Evolutionary conservation across 2,329 filamentous ascomycete genomes (phyloP).

Genomic region (Exophiala mesophila): DNA sequence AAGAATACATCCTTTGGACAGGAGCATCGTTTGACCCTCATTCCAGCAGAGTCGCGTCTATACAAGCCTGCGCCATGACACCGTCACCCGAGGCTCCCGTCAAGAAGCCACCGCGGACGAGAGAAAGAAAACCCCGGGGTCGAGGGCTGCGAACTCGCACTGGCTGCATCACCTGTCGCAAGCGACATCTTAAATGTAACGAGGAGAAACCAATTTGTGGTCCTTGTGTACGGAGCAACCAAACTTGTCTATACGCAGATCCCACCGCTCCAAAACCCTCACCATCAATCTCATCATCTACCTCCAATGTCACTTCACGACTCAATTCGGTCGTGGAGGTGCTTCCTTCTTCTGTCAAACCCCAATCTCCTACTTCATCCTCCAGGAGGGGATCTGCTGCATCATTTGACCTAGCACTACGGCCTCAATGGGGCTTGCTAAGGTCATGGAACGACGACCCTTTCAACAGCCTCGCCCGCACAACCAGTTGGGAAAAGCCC

Average conservation of each 20-base stretch:
- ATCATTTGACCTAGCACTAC: neutral
- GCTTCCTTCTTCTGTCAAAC: neutral
- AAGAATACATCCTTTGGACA: too few species aligned
- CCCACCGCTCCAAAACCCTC: neutral
- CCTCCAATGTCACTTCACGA: neutral
- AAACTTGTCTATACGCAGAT: neutral
- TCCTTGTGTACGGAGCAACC: slow-evolving; percentile 3
- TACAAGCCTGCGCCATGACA: neutral
- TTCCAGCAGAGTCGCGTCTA: too few species aligned
- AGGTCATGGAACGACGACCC: neutral
- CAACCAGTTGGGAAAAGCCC: neutral
- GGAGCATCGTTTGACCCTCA: too few species aligned
- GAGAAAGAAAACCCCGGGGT: slow-evolving; percentile 1
- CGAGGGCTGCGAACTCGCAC: slow-evolving; percentile 3
- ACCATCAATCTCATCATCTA: neutral
- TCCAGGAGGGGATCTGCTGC: neutral
- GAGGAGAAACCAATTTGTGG: slow-evolving; percentile 5
- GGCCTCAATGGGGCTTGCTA: neutral
- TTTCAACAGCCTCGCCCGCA: neutral
- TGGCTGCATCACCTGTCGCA: slow-evolving; percentile 6
- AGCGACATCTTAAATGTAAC: slow-evolving; percentile 5
- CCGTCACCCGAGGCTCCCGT: neutral
- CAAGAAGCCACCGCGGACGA: neutral
- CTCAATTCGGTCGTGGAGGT: neutral
- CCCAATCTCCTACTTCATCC: neutral